phyloP scores from a whole-genome alignment of 1,139 yeast species.

The Magnusiomyces tetraspermus region DNA sequence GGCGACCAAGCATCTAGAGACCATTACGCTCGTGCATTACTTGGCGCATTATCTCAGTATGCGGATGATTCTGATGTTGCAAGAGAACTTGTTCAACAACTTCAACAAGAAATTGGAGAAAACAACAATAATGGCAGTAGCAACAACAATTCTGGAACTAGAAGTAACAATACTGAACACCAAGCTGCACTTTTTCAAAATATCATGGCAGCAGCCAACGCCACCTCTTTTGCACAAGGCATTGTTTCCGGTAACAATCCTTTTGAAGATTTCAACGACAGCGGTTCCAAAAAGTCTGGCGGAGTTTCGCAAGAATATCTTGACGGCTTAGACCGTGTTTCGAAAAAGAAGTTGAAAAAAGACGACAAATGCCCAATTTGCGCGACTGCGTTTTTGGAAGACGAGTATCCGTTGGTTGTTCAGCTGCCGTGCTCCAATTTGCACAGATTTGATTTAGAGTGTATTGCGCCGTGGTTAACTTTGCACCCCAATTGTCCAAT shows the following conservation, averaged over 20 bases:
- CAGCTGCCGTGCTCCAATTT: constrained; percentile 61
- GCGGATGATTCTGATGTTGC: constrained; percentile 3
- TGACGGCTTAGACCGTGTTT: constrained; percentile 67
- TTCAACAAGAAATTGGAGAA: not conserved
- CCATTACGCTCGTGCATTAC: not conserved
- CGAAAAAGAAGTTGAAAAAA: constrained; percentile 40
- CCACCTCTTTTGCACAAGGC: constrained; percentile 1
- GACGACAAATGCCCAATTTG: constrained; percentile 76
- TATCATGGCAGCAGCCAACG: not conserved
- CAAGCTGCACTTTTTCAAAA: not conserved
- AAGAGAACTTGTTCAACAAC: not conserved
- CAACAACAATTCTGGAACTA: not conserved
- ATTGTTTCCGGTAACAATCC: not conserved
- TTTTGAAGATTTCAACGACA: not conserved
- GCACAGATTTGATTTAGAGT: constrained; percentile 80
- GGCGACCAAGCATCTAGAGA: not conserved
- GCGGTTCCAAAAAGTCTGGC: constrained; percentile 17
- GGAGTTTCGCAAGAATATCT: constrained; percentile 66
- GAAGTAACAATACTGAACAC: not conserved
- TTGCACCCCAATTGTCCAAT: constrained; percentile 78
- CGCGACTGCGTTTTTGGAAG: constrained; percentile 60
- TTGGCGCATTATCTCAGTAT: not conserved
- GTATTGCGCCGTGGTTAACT: constrained; percentile 83
- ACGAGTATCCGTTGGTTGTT: constrained; percentile 72
- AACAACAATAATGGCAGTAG: not conserved